A percentile compares a stretch with the other conserved stretches of the same genome.
Conservation (phyloP, 495 filamentous ascomycete genomes). For the Trichoderma orchidacearum region DNA sequence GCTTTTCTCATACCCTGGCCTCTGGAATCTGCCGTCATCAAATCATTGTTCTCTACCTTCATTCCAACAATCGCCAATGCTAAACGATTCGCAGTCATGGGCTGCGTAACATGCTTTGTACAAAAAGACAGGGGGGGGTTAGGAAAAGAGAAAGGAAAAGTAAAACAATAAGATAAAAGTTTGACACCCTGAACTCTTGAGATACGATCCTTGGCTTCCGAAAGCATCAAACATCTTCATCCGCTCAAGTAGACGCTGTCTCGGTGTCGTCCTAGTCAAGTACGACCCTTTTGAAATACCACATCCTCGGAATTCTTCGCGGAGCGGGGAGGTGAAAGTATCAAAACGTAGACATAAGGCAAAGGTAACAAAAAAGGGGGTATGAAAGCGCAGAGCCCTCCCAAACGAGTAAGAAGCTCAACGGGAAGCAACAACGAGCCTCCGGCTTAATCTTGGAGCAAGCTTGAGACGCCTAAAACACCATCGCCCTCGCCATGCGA, state of each 20-base stretch:
- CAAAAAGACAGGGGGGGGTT: neutral
- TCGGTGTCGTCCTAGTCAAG: neutral
- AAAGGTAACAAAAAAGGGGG: neutral
- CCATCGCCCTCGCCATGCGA: neutral
- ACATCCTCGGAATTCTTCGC: neutral
- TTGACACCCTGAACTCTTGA: neutral
- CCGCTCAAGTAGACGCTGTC: neutral
- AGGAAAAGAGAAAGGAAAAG: neutral
- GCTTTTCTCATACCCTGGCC: constrained; percentile 4
- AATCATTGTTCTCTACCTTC: neutral
- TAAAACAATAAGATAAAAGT: neutral
- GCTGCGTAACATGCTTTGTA: constrained; percentile 1
- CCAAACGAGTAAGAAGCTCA: neutral
- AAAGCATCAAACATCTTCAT: neutral
- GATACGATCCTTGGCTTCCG: neutral
- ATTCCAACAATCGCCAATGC: neutral
- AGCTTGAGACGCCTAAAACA: neutral
- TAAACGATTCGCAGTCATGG: neutral
- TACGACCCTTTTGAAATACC: neutral
- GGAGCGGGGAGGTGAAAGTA: neutral
- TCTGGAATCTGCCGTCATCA: neutral
- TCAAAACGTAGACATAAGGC: neutral
- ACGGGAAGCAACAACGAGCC: neutral
- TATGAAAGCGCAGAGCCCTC: neutral
- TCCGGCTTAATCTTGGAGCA: neutral